Evolutionary conservation across 768 basidiomycete species (phyloP), one percentile per base, ranked within the genome.

Genomic region (Boletus tylopilopsis): DNA sequence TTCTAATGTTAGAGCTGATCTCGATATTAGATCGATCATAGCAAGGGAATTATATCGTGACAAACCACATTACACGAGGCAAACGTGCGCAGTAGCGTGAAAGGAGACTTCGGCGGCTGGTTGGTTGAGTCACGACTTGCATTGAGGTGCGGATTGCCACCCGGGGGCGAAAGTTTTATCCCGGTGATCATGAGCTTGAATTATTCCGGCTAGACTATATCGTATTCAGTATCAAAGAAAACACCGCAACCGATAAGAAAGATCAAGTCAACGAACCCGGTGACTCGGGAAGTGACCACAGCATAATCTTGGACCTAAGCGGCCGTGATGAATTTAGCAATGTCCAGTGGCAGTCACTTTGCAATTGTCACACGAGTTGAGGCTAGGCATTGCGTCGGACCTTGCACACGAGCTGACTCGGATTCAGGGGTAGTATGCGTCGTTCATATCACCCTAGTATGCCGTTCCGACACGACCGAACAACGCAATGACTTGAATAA

Each of bases 201-300:
- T 56, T 50, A 51, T 47, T 45, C 49, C 57, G 57, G 53, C 35
- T 25, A 62, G 25, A 45, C 27, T 12, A 22, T 3, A 4, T 50
- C 30, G 25, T 25, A 24, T 23, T 21, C 22, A 33, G 44, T 36
- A 18, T 45, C 44, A 47, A 38, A 30, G 33, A 50, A 38, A 41
- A 47, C 45, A 49, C 55, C 51, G 56, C 47, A 39, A 45, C 33
- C 36, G 58, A 48, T 61, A 41, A 56, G 50, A 47, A 42, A 27
- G 21, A 47, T 37, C 47, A 29, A 45, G 34, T 24, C 36, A 30
- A 37, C 16, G 18, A 13, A 46, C 10, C 41, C 64, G 64, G 66
- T 54, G 37, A 59, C 51, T 45, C 51, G 46, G 44, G n/a, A 55
- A 55, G 43, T 56, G 22, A 42, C 64, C 66, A 53, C 30, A 27